Conservation (phyloP, 73 alveolate genomes). For the Diophrys appendiculata region DNA sequence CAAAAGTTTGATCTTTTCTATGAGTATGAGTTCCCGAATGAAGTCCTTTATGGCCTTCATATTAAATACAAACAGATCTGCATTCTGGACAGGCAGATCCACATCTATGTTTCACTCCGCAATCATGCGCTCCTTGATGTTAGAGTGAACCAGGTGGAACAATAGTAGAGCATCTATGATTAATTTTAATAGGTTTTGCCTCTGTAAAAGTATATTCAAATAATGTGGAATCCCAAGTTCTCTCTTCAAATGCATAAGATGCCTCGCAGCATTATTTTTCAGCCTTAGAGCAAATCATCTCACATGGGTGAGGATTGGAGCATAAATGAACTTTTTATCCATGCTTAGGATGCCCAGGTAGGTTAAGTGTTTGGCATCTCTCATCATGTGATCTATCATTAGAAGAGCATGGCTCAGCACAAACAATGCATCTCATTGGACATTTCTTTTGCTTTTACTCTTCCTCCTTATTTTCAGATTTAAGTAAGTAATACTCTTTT, state of each 20-base stretch:
- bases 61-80: constrained; percentile 23
- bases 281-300: neutral
- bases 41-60: constrained; percentile 44
- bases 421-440: neutral
- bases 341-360: neutral
- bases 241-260: neutral
- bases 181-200: neutral
- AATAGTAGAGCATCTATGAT: neutral
- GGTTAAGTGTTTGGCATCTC: neutral
- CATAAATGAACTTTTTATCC: neutral
- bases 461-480: neutral
- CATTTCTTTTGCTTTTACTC: neutral
- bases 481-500: neutral
- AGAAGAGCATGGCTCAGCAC: neutral
- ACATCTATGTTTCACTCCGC: constrained; percentile 37
- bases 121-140: constrained; percentile 17
- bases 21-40: constrained; percentile 52
- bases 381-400: neutral
- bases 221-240: neutral
- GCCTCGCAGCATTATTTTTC: neutral
- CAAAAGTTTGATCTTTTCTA: constrained; percentile 42
- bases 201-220: constrained; percentile 10
- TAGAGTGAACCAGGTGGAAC: neutral
- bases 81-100: constrained; percentile 51
- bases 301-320: neutral